Percentiles rank a stretch among this genome's conserved stretches.
These are phyloP conservation scores for Skeletonema menzelii DNA, from an alignment of 108 stramenopile species.

Conservation along the genomic window DNA sequence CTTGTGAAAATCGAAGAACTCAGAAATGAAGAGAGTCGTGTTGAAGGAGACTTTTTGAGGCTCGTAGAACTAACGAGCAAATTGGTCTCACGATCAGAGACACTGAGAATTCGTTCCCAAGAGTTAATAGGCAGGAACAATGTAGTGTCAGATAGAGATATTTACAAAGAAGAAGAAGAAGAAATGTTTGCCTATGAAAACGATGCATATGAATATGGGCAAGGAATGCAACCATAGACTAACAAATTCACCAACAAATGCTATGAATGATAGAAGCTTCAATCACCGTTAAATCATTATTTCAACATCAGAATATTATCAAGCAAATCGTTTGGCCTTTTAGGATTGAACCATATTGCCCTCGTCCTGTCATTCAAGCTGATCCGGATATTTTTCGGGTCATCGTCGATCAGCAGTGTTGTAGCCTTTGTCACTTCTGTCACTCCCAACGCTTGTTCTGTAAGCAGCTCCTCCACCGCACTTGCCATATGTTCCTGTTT, in stretches of 20 bases:
- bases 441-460: conserved; percentile 31
- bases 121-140: conserved; percentile 31
- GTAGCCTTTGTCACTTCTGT: conserved; percentile 53
- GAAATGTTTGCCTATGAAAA: neutral
- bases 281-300: conserved; percentile 20
- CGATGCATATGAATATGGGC: neutral
- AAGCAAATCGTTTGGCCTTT: conserved; percentile 60
- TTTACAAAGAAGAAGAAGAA: conserved; percentile 1
- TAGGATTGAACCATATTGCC: conserved; percentile 88
- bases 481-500: conserved; percentile 95
- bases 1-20: conserved; percentile 16
- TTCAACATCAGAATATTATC: conserved; percentile 62
- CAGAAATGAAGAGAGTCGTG: conserved; percentile 7
- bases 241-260: neutral
- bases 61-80: conserved; percentile 38
- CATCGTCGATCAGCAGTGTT: conserved; percentile 96
- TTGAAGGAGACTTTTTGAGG: conserved; percentile 27
- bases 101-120: conserved; percentile 27
- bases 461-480: conserved; percentile 88
- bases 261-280: neutral
- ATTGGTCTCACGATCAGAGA: conserved; percentile 37
- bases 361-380: conserved; percentile 78
- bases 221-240: neutral
- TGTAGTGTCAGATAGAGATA: neutral
- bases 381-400: conserved; percentile 74